A percentile compares a stretch with the other conserved stretches of the same genome.
Conservation (phyloP, 805 yeast species). For the Starmerella apicola region DNA sequence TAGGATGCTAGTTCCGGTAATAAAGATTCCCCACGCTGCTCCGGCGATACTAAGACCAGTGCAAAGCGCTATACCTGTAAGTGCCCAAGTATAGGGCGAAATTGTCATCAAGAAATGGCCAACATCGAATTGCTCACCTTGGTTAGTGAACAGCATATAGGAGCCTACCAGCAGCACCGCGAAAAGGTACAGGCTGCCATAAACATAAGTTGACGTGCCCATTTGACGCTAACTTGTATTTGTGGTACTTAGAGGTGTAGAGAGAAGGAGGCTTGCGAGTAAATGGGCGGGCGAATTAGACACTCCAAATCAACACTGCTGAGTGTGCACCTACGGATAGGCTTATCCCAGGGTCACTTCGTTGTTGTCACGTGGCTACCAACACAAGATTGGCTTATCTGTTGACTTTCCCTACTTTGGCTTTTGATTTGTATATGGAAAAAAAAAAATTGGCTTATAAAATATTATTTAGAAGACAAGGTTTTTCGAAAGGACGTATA, state of each 20-base stretch:
- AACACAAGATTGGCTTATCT: too few species aligned
- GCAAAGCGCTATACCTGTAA: slow-evolving; percentile 76
- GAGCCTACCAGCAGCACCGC: slow-evolving; percentile 18
- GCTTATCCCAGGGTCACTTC: too few species aligned
- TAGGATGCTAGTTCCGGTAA: slow-evolving; percentile 84
- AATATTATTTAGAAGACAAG: too few species aligned
- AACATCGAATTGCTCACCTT: slow-evolving; percentile 83
- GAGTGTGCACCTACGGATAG: neutral
- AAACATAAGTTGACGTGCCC: slow-evolving; percentile 12
- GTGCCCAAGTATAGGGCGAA: slow-evolving; percentile 97
- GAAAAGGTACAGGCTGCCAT: slow-evolving; percentile 8
- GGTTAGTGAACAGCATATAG: slow-evolving; percentile 60
- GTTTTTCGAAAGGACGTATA: too few species aligned
- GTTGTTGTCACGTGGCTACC: too few species aligned
- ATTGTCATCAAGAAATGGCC: slow-evolving; percentile 75
- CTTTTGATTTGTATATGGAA: too few species aligned
- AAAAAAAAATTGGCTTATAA: too few species aligned
- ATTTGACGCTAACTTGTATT: neutral
- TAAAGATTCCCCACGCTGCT: slow-evolving; percentile 98
- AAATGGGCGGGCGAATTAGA: too few species aligned
- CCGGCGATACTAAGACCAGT: slow-evolving; percentile 92
- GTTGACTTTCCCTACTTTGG: too few species aligned
- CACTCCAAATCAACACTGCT: neutral
- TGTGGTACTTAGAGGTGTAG: neutral
- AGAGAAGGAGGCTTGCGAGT: neutral